A percentile compares a stretch with the other conserved stretches of the same genome.
phyloP scores from a whole-genome alignment of 768 basidiomycete genomes.

The Crucibulum laeve region DNA sequence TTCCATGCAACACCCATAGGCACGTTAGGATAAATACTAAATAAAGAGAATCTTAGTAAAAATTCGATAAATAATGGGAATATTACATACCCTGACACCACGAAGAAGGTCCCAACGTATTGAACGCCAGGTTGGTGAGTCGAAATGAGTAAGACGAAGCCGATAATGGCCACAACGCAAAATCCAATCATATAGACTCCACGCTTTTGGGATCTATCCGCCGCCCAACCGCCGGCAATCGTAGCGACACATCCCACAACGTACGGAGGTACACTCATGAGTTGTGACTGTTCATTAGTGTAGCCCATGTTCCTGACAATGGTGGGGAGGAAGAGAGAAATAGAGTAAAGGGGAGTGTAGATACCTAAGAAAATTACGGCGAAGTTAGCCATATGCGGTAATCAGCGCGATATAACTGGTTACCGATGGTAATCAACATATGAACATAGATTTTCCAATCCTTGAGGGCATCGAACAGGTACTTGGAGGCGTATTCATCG shows the following conservation, averaged over 20 bases:
- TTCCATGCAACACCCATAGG: slow-evolving; percentile 28
- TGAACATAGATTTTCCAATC: slow-evolving; percentile 31
- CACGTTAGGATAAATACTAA: slow-evolving; percentile 26
- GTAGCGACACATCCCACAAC: slow-evolving; percentile 21
- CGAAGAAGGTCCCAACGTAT: slow-evolving; percentile 25
- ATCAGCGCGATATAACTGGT: slow-evolving; percentile 16
- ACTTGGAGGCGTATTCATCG: slow-evolving; percentile 21
- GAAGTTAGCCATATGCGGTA: background rate
- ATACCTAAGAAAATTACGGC: slow-evolving; percentile 16
- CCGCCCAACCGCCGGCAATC: slow-evolving; percentile 16
- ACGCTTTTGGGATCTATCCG: slow-evolving; percentile 19
- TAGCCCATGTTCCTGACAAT: slow-evolving; percentile 24
- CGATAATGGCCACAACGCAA: slow-evolving; percentile 18
- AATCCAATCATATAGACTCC: slow-evolving; percentile 23
- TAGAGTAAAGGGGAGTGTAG: slow-evolving; percentile 25
- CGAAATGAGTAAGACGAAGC: slow-evolving; percentile 22
- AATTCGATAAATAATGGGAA: no score
- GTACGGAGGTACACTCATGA: slow-evolving; percentile 28
- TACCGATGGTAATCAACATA: slow-evolving; percentile 27
- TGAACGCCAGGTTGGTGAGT: slow-evolving; percentile 19
- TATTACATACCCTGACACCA: slow-evolving; percentile 21
- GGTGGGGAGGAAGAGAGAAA: slow-evolving; percentile 26
- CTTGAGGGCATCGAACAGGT: slow-evolving; percentile 18
- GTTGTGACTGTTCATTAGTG: slow-evolving; percentile 21
- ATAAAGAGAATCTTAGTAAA: no score